phyloP scores from a whole-genome alignment of 768 basidiomycete genomes.

The Psilocybe cubensis region DNA sequence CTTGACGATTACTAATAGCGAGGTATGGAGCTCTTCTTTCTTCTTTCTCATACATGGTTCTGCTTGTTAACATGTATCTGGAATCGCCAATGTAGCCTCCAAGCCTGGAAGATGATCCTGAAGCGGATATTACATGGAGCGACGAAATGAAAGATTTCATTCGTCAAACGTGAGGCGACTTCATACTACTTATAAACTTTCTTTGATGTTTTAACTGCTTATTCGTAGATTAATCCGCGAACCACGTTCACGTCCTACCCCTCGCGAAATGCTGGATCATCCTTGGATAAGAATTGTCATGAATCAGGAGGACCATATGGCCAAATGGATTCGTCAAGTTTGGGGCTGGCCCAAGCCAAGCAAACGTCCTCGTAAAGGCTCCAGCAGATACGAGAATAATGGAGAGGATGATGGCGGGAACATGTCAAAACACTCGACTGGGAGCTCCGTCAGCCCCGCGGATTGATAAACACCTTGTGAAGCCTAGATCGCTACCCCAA shows the following conservation, averaged over 20 bases:
- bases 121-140: constrained; percentile 63
- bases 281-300: constrained; percentile 23
- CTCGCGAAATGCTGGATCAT: constrained; percentile 68
- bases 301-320: constrained; percentile 25
- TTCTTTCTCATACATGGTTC: background rate
- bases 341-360: constrained; percentile 23
- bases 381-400: background rate
- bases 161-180: constrained; percentile 69
- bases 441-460: background rate
- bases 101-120: constrained; percentile 69
- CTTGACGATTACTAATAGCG: constrained; percentile 80
- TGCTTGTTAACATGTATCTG: background rate
- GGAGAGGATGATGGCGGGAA: background rate
- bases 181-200: background rate
- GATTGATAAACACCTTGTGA: background rate
- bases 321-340: constrained; percentile 26
- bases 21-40: constrained; percentile 44
- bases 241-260: constrained; percentile 69
- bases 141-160: constrained; percentile 95
- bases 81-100: constrained; percentile 58
- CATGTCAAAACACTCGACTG: constrained; percentile 1
- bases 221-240: constrained; percentile 33
- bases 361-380: background rate
- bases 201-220: background rate
- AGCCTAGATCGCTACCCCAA: background rate